phyloP scores from a whole-genome alignment of 257 asterid species.

The Echites panduratus region DNA sequence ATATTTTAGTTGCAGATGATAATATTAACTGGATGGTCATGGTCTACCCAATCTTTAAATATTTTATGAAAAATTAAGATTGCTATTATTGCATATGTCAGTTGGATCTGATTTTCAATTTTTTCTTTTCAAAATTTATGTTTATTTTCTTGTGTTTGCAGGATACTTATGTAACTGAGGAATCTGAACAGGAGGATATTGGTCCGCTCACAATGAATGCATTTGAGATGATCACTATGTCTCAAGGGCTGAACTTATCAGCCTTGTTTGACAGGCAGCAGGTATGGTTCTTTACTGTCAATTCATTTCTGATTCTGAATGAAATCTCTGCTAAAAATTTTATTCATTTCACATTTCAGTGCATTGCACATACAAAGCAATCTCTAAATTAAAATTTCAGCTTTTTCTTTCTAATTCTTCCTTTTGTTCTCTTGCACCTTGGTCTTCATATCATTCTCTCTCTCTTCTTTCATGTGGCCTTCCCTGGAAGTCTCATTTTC shows the following conservation, averaged over 20 bases:
- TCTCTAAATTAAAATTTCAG: neutral
- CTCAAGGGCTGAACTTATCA: constrained; percentile 92
- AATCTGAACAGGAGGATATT: constrained; percentile 32
- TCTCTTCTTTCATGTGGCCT: neutral
- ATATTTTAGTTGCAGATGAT: neutral
- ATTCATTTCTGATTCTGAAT: neutral
- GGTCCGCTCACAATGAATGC: constrained; percentile 96
- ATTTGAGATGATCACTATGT: constrained; percentile 93
- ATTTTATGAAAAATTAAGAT: neutral
- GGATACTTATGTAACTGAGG: constrained; percentile 79
- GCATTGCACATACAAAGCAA: neutral
- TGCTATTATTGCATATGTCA: neutral
- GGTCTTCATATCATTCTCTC: neutral
- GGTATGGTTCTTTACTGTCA: constrained; percentile 32
- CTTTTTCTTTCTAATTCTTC: neutral
- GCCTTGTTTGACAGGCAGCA: constrained; percentile 92
- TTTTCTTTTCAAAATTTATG: neutral
- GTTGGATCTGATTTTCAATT: neutral
- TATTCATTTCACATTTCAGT: neutral
- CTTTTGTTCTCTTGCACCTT: neutral
- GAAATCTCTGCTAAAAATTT: neutral
- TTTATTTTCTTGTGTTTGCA: constrained; percentile 33
- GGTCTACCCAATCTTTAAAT: neutral
- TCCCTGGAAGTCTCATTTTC: neutral
- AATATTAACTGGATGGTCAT: neutral